Conservation (phyloP, 441 rosid species). For the Adansonia grandidieri region DNA sequence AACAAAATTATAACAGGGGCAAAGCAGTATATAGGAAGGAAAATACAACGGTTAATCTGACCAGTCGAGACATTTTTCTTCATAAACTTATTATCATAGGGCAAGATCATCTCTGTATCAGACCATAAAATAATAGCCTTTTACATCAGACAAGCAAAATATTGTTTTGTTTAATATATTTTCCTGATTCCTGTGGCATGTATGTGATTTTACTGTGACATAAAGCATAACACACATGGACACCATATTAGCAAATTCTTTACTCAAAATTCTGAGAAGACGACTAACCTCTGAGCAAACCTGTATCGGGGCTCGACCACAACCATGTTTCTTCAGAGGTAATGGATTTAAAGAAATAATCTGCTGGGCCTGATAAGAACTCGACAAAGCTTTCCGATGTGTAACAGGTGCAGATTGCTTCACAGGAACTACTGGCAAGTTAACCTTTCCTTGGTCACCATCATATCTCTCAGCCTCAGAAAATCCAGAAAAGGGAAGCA, state of each 20-base stretch:
- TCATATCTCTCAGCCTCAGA: slow-evolving; percentile 72
- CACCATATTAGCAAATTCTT: slow-evolving; percentile 13
- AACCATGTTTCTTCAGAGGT: slow-evolving; percentile 94
- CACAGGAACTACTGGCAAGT: slow-evolving; percentile 57
- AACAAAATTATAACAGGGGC: not conserved
- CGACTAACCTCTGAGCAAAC: slow-evolving; percentile 86
- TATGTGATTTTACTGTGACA: not conserved
- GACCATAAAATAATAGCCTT: not conserved
- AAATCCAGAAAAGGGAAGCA: slow-evolving; percentile 80
- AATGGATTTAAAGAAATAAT: slow-evolving; percentile 86
- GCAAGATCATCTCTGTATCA: not conserved
- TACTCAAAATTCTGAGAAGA: slow-evolving; percentile 12
- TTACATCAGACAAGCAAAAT: not conserved
- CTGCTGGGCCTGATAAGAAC: slow-evolving; percentile 88
- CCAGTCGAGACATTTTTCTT: not conserved
- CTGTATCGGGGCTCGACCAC: slow-evolving; percentile 96
- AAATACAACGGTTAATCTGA: not conserved
- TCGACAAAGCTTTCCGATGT: slow-evolving; percentile 75
- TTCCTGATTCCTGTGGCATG: not conserved
- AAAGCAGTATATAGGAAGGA: not conserved
- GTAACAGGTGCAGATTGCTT: slow-evolving; percentile 67
- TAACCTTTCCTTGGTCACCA: slow-evolving; percentile 73
- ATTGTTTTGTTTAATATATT: not conserved
- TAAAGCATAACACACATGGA: not conserved
- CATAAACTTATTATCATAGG: not conserved